Conservation (phyloP, 768 basidiomycete genomes). For the Daedaleopsis nitida region DNA sequence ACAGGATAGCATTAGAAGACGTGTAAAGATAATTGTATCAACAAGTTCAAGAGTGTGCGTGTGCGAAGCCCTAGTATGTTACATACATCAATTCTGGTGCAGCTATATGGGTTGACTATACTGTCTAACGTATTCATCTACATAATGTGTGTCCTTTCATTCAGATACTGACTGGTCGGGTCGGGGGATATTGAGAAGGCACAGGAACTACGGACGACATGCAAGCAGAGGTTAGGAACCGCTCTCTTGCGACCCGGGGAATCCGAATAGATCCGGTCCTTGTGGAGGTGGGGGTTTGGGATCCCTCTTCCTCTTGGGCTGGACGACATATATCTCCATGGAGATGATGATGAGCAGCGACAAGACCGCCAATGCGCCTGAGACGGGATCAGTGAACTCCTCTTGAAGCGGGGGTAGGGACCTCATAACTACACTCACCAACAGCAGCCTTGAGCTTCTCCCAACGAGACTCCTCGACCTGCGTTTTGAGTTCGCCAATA, state of each 20-base stretch:
- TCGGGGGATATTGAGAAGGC: no score
- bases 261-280: constrained; percentile 3
- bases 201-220: neutral
- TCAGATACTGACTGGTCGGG: neutral
- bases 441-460: constrained; percentile 86
- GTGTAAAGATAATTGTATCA: neutral
- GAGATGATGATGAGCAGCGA: constrained; percentile 66
- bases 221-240: neutral
- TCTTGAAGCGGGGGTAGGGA: neutral
- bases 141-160: neutral
- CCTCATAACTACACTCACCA: constrained; percentile 46
- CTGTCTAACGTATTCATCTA: neutral
- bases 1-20: constrained; percentile 12
- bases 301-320: constrained; percentile 35
- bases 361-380: constrained; percentile 67
- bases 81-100: neutral
- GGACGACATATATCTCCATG: constrained; percentile 59
- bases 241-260: neutral
- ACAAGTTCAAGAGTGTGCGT: neutral
- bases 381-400: no score
- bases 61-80: neutral
- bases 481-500: constrained; percentile 77
- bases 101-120: neutral
- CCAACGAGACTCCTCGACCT: constrained; percentile 86
- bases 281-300: constrained; percentile 29